phyloP scores from a whole-genome alignment of 805 yeast genomes.

The Blastobotrys parvus region DNA sequence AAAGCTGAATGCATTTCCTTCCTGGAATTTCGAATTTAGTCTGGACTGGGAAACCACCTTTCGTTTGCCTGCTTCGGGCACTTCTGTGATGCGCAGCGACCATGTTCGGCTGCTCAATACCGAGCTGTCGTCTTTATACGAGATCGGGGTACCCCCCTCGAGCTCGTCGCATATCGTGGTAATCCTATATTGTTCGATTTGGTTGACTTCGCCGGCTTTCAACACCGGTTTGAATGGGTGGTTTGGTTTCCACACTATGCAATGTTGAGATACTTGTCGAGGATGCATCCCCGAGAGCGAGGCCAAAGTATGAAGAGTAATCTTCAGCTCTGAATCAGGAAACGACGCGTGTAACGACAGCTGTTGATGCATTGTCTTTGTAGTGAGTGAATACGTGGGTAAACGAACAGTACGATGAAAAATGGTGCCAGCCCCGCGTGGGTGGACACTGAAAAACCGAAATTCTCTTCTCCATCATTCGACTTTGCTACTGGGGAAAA shows the following conservation, averaged over 20 bases:
- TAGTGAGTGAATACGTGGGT: not conserved
- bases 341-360: constrained; percentile 28
- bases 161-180: constrained; percentile 8
- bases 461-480: not conserved
- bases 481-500: not conserved
- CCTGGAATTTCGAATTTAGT: constrained; percentile 40
- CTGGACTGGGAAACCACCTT: constrained; percentile 59
- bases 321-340: constrained; percentile 24
- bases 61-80: constrained; percentile 34
- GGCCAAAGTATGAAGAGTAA: constrained; percentile 26
- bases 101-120: constrained; percentile 15
- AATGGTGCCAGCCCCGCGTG: no score
- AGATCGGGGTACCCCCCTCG: not conserved
- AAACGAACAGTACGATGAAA: no score
- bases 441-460: not conserved
- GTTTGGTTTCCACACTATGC: constrained; percentile 28
- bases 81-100: constrained; percentile 26
- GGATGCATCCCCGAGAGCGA: constrained; percentile 33
- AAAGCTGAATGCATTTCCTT: constrained; percentile 30
- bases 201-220: constrained; percentile 27
- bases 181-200: constrained; percentile 29
- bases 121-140: not conserved
- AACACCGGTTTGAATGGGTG: constrained; percentile 22
- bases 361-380: constrained; percentile 27
- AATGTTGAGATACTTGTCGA: constrained; percentile 18